These are phyloP conservation scores for Pseudogymnoascus sp. DNA, from an alignment of 2,329 filamentous ascomycete genomes.

Conservation along the genomic window DNA sequence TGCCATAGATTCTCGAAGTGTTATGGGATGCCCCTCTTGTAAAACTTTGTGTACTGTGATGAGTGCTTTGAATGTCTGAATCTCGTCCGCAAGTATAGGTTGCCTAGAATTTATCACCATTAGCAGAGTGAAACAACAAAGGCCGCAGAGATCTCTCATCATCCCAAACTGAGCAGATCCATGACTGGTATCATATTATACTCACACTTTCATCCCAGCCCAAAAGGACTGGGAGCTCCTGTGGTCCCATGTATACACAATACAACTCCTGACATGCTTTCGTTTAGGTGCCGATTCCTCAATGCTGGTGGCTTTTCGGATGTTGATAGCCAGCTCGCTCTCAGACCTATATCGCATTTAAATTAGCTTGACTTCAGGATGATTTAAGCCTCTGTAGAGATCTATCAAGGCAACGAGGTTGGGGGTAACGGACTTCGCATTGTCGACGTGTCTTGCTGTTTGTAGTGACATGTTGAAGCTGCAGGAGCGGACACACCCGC, in stretches of 20 bases:
- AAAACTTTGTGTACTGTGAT: constrained; percentile 97
- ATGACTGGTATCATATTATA: constrained; percentile 18
- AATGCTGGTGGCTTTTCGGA: constrained; percentile 59
- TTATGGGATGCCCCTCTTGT: constrained; percentile 88
- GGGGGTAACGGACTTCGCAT: constrained; percentile 4
- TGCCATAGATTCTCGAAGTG: constrained; percentile 78
- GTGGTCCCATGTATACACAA: constrained; percentile 99
- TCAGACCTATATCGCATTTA: constrained; percentile 45
- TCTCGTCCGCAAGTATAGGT: constrained; percentile 95
- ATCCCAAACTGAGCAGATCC: neutral
- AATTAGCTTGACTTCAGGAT: neutral
- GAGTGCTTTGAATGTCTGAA: constrained; percentile 97
- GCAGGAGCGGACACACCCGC: neutral
- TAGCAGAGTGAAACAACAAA: constrained; percentile 9
- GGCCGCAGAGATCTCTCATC: neutral
- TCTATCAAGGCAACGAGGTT: neutral
- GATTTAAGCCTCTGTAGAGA: neutral
- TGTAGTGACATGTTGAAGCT: constrained; percentile 7
- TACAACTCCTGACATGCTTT: constrained; percentile 96
- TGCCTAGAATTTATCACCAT: constrained; percentile 48
- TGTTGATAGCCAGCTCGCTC: constrained; percentile 60
- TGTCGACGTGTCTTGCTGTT: constrained; percentile 7
- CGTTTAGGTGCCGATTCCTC: constrained; percentile 62
- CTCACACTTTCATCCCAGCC: constrained; percentile 96
- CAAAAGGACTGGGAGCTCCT: constrained; percentile 93